Base-by-base conservation (phyloP, 1,284 basidiomycete genomes). In the Melampsora larici-populina region DNA sequence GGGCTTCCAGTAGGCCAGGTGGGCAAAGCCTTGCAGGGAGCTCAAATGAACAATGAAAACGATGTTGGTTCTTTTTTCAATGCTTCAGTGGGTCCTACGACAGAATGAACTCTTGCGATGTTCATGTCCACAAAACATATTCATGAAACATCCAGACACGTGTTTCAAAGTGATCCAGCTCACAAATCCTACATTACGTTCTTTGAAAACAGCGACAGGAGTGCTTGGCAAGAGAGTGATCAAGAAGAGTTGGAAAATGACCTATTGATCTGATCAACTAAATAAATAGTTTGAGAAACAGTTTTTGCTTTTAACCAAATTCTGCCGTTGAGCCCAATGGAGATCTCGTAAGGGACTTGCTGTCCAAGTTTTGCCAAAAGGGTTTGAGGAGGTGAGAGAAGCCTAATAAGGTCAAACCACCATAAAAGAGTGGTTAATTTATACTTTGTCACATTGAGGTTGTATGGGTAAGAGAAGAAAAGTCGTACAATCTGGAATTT, bases 301-400 rank as follows among this genome's bases (percentile, higher is more conserved):
- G 90, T 89, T 80, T 89, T 89, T 17, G 91, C 85, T 70, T 86
- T 90, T 70, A 93, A 83, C 92, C 92, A 94, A 11, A 93, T 88
- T 55, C 90, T 87, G 2, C 92, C 92, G 81, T 94, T 94, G 84
- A 91, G 86, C 1, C 92, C 92, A 2, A 91, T 88, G 1, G 91
- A 92, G 3, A 87, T 87, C 80, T 94, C 92, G 48, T 93, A 85
- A 3, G 91, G 90, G 81, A 92, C 91, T 55, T 86, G 86, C 9
- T 88, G 86, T 18, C 92, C 92, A 46, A 93, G 91, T 89, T 17
- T 48, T 31, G 40, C 68, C 31, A 94, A 86, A 13, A 93, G 85
- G 82, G 91, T 92, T 81, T 92, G 89, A 66, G 87, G 88, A 24
- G 90, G 87, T 82, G 92, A 89, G 40, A 93, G 85, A 51, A 93